Percentiles rank a stretch among this genome's conserved stretches.
phyloP scores from a whole-genome alignment of 192 early-diverging fungal genomes.

The Coemansia sp. region DNA sequence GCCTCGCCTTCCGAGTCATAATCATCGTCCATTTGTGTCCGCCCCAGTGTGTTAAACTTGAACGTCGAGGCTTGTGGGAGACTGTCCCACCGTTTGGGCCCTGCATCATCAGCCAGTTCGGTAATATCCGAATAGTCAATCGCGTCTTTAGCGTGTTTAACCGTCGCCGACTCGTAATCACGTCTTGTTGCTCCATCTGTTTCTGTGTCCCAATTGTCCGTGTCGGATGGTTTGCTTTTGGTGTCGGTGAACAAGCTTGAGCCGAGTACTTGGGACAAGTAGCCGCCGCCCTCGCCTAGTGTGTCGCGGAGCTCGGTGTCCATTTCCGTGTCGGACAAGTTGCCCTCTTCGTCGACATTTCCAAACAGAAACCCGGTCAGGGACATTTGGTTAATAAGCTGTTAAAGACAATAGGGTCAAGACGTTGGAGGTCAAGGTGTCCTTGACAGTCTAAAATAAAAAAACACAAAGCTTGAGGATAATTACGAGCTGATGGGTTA shows the following conservation, averaged over 20 bases:
- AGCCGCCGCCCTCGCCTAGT: constrained; percentile 31
- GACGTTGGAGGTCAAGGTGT: not conserved
- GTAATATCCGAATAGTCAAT: constrained; percentile 83
- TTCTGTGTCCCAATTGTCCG: constrained; percentile 46
- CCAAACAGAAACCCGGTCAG: constrained; percentile 80
- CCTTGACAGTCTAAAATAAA: not conserved
- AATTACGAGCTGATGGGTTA: not conserved
- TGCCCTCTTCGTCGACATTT: constrained; percentile 85
- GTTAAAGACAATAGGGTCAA: not conserved
- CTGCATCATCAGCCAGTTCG: constrained; percentile 72
- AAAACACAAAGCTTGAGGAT: not conserved
- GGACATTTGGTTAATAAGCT: constrained; percentile 52
- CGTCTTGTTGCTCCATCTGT: constrained; percentile 7
- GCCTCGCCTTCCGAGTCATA: constrained; percentile 54
- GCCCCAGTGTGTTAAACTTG: constrained; percentile 12
- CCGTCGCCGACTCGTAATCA: constrained; percentile 22
- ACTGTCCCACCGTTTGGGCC: constrained; percentile 18
- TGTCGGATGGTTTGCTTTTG: not conserved
- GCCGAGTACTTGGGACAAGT: constrained; percentile 36
- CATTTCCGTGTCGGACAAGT: constrained; percentile 65
- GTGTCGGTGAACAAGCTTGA: constrained; percentile 33
- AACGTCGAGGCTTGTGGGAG: constrained; percentile 6
- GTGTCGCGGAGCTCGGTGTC: constrained; percentile 55
- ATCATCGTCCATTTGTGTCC: constrained; percentile 59
- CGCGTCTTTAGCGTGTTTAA: constrained; percentile 67